These are phyloP conservation scores for Balamuthia mandrillaris DNA, from an alignment of 208 protist species.

Conservation along the genomic window DNA sequence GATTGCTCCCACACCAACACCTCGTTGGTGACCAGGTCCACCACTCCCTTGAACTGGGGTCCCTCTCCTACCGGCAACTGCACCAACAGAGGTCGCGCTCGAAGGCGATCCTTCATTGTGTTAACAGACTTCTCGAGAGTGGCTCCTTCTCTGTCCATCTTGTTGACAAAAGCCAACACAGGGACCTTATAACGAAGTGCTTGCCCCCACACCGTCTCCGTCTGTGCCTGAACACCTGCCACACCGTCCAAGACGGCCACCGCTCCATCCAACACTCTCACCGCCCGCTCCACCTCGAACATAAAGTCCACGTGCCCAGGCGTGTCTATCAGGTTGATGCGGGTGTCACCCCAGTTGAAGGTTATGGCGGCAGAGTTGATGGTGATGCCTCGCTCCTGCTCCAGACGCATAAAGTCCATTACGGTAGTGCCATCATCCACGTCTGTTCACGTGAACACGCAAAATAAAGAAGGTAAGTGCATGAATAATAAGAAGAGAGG, in stretches of 20 bases:
- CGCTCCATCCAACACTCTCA: constrained; percentile 93
- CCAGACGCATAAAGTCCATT: constrained; percentile 93
- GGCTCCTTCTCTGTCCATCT: constrained; percentile 85
- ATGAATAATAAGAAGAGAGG: background rate
- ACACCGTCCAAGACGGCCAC: constrained; percentile 92
- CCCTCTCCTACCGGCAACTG: constrained; percentile 85
- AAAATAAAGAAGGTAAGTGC: background rate
- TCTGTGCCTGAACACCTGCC: constrained; percentile 84
- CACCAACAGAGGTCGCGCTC: constrained; percentile 76
- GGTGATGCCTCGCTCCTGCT: constrained; percentile 92
- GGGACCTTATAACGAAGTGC: constrained; percentile 66
- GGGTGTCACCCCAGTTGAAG: constrained; percentile 78
- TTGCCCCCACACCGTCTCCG: constrained; percentile 49
- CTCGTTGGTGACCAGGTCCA: constrained; percentile 81
- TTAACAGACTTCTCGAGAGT: constrained; percentile 73
- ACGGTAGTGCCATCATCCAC: constrained; percentile 93
- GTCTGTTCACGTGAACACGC: constrained; percentile 50
- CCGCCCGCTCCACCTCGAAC: constrained; percentile 90
- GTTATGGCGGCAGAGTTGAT: constrained; percentile 90
- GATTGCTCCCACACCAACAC: constrained; percentile 70
- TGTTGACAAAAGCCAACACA: constrained; percentile 87
- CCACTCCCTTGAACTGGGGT: constrained; percentile 76
- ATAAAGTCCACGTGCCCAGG: constrained; percentile 95
- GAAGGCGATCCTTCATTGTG: constrained; percentile 78
- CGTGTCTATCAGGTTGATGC: constrained; percentile 92